Conservation (phyloP, 2,329 filamentous ascomycete species). For the Ophiostoma australiae region DNA sequence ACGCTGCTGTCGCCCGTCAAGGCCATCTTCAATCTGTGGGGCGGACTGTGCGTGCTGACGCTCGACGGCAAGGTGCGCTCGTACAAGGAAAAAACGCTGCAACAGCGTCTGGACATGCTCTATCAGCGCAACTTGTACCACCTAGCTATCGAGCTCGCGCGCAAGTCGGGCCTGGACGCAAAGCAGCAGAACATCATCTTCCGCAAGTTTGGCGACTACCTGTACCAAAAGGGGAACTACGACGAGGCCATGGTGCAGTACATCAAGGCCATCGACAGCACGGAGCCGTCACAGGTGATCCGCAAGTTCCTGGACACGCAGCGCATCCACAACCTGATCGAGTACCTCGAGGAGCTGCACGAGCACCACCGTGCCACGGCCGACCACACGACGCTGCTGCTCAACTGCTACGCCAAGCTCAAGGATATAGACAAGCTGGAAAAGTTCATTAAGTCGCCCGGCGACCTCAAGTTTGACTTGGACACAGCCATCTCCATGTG, state of each 20-base stretch:
- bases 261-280: conserved; percentile 90
- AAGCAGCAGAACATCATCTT: conserved; percentile 88
- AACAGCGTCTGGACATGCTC: conserved; percentile 86
- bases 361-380: conserved; percentile 89
- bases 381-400: conserved; percentile 86
- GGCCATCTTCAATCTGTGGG: conserved; percentile 80
- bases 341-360: conserved; percentile 93
- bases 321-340: conserved; percentile 93
- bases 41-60: conserved; percentile 82
- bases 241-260: conserved; percentile 99
- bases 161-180: conserved; percentile 75
- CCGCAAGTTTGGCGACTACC: conserved; percentile 84
- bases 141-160: conserved; percentile 84
- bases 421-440: conserved; percentile 97
- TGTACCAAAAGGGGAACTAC: conserved; percentile 93
- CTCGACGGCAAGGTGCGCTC: conserved; percentile 87
- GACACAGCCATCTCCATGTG: conserved; percentile 98
- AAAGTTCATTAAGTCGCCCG: conserved; percentile 91
- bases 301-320: conserved; percentile 95
- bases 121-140: conserved; percentile 93
- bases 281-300: conserved; percentile 93
- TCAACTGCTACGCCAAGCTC: conserved; percentile 97
- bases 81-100: conserved; percentile 85
- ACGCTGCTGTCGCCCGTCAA: conserved; percentile 75
- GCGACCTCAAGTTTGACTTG: conserved; percentile 90